Conservation (phyloP, 2,329 filamentous ascomycete species). For the Hypoxylon sp. region DNA sequence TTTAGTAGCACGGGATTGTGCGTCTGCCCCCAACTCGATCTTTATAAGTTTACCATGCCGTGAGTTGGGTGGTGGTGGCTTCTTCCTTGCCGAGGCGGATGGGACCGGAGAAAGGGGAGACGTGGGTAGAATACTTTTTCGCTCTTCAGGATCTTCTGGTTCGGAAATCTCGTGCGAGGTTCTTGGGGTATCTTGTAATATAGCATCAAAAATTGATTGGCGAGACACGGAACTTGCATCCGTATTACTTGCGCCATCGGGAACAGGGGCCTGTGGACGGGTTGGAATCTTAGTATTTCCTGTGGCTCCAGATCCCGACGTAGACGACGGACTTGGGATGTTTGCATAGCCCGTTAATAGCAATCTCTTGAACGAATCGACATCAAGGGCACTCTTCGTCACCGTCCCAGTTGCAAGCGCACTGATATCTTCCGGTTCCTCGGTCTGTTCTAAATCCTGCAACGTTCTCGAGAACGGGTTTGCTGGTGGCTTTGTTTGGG, state of each 20-base stretch:
- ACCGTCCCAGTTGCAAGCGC: slow-evolving; percentile 53
- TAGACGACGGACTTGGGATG: slow-evolving; percentile 45
- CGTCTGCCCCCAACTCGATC: slow-evolving; percentile 60
- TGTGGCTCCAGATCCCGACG: slow-evolving; percentile 50
- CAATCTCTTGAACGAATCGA: slow-evolving; percentile 82
- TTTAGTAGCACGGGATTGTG: slow-evolving; percentile 49
- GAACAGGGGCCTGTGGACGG: slow-evolving; percentile 47
- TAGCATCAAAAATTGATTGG: slow-evolving; percentile 69
- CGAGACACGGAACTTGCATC: slow-evolving; percentile 72
- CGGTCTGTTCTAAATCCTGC: slow-evolving; percentile 63
- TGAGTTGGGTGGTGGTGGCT: slow-evolving; percentile 80
- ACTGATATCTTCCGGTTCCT: slow-evolving; percentile 53
- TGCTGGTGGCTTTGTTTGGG: slow-evolving; percentile 55
- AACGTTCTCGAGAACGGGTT: slow-evolving; percentile 72
- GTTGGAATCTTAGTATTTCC: slow-evolving; percentile 41
- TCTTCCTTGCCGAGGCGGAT: slow-evolving; percentile 59
- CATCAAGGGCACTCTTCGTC: slow-evolving; percentile 72
- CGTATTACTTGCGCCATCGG: slow-evolving; percentile 66
- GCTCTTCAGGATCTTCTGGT: slow-evolving; percentile 65
- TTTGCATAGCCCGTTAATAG: slow-evolving; percentile 79
- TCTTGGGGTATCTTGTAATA: slow-evolving; percentile 65
- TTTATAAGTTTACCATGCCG: slow-evolving; percentile 83
- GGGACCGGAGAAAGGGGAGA: slow-evolving; percentile 47
- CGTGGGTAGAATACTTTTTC: slow-evolving; percentile 54
- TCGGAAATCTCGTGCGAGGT: slow-evolving; percentile 72